A percentile compares a stretch with the other conserved stretches of the same genome.
Evolutionary conservation across 352 stramenopile species (phyloP).

Genomic region (Thraustochytrium sp.): DNA sequence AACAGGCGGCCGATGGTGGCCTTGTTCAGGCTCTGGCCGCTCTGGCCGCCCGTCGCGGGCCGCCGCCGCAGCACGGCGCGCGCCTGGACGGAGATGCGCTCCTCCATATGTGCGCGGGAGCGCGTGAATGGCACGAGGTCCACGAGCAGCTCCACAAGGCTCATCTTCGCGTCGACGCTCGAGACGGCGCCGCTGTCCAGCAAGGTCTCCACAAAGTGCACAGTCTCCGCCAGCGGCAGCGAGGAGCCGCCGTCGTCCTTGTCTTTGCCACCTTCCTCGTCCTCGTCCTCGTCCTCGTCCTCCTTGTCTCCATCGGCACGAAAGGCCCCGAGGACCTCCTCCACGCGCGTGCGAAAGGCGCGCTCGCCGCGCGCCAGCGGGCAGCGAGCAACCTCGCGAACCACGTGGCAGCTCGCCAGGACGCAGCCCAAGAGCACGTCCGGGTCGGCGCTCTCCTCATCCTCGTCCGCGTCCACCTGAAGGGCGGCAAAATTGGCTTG

Average conservation of each 20-base stretch:
- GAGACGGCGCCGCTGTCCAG: not conserved
- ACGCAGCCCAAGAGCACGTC: not conserved
- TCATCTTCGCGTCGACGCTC: not conserved
- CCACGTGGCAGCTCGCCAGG: not conserved
- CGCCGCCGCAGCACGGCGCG: not conserved
- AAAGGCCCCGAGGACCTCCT: not conserved
- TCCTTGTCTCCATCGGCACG: not conserved
- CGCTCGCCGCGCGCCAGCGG: not conserved
- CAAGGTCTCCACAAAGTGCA: not conserved
- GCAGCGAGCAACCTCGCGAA: not conserved
- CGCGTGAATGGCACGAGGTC: not conserved
- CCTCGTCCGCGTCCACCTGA: not conserved
- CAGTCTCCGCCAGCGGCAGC: not conserved
- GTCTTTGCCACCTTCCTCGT: not conserved
- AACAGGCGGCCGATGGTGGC: not conserved
- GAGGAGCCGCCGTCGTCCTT: not conserved
- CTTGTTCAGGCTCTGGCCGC: not conserved
- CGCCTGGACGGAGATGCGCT: not conserved
- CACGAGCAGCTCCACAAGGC: not conserved
- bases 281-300: not conserved
- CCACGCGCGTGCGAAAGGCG: not conserved
- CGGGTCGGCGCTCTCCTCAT: not conserved
- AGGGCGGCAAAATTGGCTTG: not conserved
- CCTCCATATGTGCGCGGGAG: not conserved
- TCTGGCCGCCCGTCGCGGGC: not conserved